phyloP scores from a whole-genome alignment of 768 basidiomycete species.

The Cystofilobasidium ferigula region DNA sequence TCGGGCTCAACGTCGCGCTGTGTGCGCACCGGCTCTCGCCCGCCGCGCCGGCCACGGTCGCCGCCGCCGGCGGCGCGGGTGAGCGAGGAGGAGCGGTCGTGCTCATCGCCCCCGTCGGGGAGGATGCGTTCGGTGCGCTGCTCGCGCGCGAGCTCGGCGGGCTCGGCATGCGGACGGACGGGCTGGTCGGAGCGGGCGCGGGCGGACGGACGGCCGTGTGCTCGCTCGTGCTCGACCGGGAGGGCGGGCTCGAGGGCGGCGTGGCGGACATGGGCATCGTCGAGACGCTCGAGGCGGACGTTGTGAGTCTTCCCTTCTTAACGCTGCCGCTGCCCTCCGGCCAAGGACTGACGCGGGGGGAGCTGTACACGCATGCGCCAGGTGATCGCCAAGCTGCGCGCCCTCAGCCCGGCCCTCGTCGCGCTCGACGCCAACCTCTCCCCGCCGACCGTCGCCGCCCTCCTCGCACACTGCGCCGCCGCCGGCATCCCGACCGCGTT shows the following conservation, averaged over 20 bases:
- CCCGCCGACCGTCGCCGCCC: slow-evolving; percentile 44
- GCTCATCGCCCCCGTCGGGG: slow-evolving; percentile 64
- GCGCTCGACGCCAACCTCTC: slow-evolving; percentile 69
- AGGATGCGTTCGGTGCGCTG: slow-evolving; percentile 62
- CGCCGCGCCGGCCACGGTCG: slow-evolving; percentile 15
- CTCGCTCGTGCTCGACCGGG: slow-evolving; percentile 64
- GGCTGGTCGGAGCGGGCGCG: slow-evolving; percentile 43
- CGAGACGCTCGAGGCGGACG: slow-evolving; percentile 43
- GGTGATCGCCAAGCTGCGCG: background rate
- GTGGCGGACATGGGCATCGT: slow-evolving; percentile 77
- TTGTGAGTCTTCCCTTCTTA: slow-evolving; percentile 41
- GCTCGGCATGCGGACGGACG: slow-evolving; percentile 73
- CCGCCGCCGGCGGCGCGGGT: background rate
- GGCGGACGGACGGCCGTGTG: slow-evolving; percentile 61
- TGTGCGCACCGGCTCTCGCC: slow-evolving; percentile 59
- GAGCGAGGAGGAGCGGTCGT: slow-evolving; percentile 37
- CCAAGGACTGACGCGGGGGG: no score
- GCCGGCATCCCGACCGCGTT: slow-evolving; percentile 52
- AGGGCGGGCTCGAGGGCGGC: slow-evolving; percentile 66
- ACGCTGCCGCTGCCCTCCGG: background rate
- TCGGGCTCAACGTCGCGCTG: slow-evolving; percentile 78
- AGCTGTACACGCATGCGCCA: background rate
- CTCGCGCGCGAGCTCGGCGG: slow-evolving; percentile 49
- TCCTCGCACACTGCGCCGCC: slow-evolving; percentile 47
- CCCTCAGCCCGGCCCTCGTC: slow-evolving; percentile 46